phyloP scores from a whole-genome alignment of 345 rosid species.

The Boechera stricta region DNA sequence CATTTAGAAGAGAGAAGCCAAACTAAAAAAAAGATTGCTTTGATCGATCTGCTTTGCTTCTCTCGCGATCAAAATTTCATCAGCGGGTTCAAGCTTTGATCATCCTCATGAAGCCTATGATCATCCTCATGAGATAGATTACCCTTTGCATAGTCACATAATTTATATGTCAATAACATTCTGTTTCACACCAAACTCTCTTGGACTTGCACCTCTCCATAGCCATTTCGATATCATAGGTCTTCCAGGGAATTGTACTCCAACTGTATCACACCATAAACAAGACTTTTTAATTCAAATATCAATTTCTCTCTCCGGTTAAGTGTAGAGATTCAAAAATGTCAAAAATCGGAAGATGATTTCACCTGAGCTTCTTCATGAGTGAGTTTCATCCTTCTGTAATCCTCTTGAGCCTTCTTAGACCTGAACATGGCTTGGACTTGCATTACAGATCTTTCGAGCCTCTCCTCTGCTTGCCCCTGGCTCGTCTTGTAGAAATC shows the following conservation, averaged over 20 bases:
- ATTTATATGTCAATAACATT: conserved; percentile 13
- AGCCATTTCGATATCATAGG: conserved; percentile 31
- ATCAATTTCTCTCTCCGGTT: background rate
- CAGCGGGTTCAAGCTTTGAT: conserved; percentile 7
- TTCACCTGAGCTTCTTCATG: conserved; percentile 72
- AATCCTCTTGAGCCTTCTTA: conserved; percentile 90
- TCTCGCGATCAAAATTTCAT: background rate
- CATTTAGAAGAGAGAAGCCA: background rate
- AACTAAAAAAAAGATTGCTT: background rate
- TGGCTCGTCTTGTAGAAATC: conserved; percentile 78
- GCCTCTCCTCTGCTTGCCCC: conserved; percentile 90
- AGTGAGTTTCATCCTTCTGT: conserved; percentile 80
- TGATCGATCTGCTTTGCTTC: background rate
- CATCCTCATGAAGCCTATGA: background rate
- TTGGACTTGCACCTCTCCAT: conserved; percentile 42
- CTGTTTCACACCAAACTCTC: conserved; percentile 15
- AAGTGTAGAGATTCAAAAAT: conserved; percentile 20
- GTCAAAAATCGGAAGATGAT: background rate
- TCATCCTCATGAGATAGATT: too few relatives aligned
- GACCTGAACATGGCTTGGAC: conserved; percentile 98
- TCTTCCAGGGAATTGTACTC: conserved; percentile 56
- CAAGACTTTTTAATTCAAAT: conserved; percentile 3
- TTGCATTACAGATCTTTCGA: conserved; percentile 77
- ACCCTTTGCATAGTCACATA: background rate
- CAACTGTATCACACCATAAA: conserved; percentile 58